These are phyloP conservation scores for Avena insularis DNA, from an alignment of 176 grass and related monocot genomes.

Conservation along the genomic window DNA sequence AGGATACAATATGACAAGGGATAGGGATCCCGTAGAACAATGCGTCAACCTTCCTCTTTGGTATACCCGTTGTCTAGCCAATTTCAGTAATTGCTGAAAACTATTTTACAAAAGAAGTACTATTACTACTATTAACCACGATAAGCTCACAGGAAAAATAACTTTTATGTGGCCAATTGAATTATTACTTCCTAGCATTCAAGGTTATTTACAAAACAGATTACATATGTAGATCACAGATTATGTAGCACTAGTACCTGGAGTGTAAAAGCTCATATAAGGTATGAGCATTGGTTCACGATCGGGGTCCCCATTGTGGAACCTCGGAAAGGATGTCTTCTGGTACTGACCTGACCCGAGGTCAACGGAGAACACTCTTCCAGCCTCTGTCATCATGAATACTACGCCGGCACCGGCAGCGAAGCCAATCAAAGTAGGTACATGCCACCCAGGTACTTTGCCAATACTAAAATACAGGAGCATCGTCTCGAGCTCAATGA, in stretches of 20 bases:
- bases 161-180: not conserved
- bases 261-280: slow-evolving; percentile 5
- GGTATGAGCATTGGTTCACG: not conserved
- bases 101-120: not conserved
- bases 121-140: not conserved
- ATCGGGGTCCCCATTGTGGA: not conserved
- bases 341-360: not conserved
- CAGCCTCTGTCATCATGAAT: not conserved
- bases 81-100: not conserved
- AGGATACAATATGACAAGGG: not conserved
- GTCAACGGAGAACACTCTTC: not conserved
- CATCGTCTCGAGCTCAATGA: not conserved
- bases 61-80: not conserved
- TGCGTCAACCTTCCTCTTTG: not conserved
- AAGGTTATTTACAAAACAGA: not conserved
- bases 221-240: not conserved
- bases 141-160: not conserved
- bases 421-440: not conserved
- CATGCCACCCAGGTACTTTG: not conserved
- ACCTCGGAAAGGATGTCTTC: not conserved
- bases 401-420: not conserved
- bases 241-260: not conserved
- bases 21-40: not conserved
- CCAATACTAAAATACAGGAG: not conserved
- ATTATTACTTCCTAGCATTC: not conserved